A percentile compares a stretch with the other conserved stretches of the same genome.
These are phyloP conservation scores for Dendrocalamus latiflorus DNA, from an alignment of 202 grass and related monocot species.

Conservation along the genomic window DNA sequence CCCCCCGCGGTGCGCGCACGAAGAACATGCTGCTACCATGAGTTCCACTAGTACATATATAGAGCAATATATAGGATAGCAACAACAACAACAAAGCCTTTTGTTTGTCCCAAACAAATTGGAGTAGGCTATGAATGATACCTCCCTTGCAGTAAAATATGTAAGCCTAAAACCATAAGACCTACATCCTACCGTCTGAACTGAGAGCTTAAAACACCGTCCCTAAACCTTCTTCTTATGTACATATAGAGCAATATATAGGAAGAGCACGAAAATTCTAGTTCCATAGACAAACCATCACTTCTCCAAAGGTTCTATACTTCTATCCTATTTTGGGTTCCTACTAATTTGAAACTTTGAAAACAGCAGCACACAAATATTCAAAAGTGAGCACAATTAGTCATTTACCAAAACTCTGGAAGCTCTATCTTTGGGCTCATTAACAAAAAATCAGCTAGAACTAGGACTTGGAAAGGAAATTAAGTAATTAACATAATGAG, in stretches of 20 bases:
- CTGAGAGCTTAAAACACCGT: no score
- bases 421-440: neutral
- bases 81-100: no score
- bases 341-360: neutral
- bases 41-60: neutral
- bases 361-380: neutral
- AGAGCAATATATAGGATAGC: no score
- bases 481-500: neutral
- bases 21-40: neutral
- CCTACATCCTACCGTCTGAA: no score
- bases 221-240: no score
- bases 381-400: neutral
- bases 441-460: no score
- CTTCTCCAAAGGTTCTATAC: neutral
- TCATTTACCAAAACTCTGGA: neutral
- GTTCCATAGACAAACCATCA: neutral
- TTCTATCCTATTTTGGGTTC: constrained; percentile 3
- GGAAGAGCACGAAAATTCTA: neutral
- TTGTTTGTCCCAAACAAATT: no score
- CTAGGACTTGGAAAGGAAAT: no score
- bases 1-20: no score
- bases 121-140: no score
- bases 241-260: neutral
- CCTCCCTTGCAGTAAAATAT: no score
- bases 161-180: no score